phyloP scores from a whole-genome alignment of 2,329 filamentous ascomycete species.

The Epichloe gansuensis region DNA sequence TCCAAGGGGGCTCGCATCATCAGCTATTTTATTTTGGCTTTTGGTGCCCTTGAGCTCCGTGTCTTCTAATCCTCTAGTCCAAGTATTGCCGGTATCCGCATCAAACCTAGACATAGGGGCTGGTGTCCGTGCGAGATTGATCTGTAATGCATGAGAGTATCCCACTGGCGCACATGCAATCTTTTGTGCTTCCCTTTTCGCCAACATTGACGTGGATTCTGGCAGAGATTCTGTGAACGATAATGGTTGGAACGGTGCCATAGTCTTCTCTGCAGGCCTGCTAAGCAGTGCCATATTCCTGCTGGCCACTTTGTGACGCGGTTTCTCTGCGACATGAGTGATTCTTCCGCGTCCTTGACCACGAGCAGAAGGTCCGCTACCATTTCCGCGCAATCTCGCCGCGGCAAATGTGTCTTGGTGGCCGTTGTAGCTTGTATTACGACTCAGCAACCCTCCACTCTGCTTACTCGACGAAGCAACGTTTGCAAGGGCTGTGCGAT shows the following conservation, averaged over 20 bases:
- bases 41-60: background rate
- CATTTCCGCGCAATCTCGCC: background rate
- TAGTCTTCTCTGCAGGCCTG: background rate
- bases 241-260: background rate
- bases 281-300: background rate
- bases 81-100: background rate
- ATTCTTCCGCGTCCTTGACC: background rate
- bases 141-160: slow-evolving; percentile 2
- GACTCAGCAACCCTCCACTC: background rate
- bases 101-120: background rate
- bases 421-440: background rate
- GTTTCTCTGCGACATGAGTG: background rate
- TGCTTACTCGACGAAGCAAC: background rate
- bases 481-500: background rate
- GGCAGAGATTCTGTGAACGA: background rate
- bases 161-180: background rate
- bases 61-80: background rate
- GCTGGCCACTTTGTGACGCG: background rate
- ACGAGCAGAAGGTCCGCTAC: background rate
- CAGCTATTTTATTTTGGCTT: background rate
- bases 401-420: background rate
- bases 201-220: background rate
- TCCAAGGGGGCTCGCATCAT: background rate
- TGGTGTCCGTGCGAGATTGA: slow-evolving; percentile 4
- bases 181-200: background rate